Base-by-base conservation (phyloP, 192 early-diverging fungal species). In the Backusella australiensis region DNA sequence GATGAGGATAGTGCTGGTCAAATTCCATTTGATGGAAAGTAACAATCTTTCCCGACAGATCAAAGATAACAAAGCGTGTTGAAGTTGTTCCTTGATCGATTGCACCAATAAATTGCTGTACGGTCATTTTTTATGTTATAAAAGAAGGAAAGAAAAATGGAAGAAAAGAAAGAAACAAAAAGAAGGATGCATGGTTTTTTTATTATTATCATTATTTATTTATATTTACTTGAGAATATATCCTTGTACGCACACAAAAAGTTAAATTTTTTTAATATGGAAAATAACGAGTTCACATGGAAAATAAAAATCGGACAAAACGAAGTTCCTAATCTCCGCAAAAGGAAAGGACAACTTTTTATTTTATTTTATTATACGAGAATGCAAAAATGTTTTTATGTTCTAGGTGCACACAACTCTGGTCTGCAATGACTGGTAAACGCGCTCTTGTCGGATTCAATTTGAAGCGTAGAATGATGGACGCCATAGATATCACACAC, bases 41-140 rank as follows among this genome's bases (percentile, higher is more conserved):
- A 14, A 96, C 89, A 8, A 96, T 83, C 65, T 82, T 77, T 63
- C 94, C 95, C 15, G 83, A 81, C 68, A 84, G 72, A 82, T 97
- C 91, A 82, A 98, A 97, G 74, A 98, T 89, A 23, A 98, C 91
- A 83, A 98, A 97, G 19, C 97, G 91, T 46, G 97, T 91, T 66
- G 93, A 94, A 17, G 93, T 91, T 9, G 97, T 98, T 77, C 97
- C 97, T 86, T 98, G 95, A 86, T 98, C 97, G 74, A 98, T 96
- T 77, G 96, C 87, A 41, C 93, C 96, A 44, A 95, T 80, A 80
- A 89, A 93, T 52, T 75, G 67, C 21, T 81, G 86, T 83, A 80
- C 78, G 15, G 36, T 81, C 69, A 63, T 69, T 65, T 59, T 59
- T 3, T 56, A 23, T 38, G 17, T 44, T 36, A n/a, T 23, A 38